phyloP scores from a whole-genome alignment of 2,329 filamentous ascomycete genomes.

The Cercospora nicotianae region DNA sequence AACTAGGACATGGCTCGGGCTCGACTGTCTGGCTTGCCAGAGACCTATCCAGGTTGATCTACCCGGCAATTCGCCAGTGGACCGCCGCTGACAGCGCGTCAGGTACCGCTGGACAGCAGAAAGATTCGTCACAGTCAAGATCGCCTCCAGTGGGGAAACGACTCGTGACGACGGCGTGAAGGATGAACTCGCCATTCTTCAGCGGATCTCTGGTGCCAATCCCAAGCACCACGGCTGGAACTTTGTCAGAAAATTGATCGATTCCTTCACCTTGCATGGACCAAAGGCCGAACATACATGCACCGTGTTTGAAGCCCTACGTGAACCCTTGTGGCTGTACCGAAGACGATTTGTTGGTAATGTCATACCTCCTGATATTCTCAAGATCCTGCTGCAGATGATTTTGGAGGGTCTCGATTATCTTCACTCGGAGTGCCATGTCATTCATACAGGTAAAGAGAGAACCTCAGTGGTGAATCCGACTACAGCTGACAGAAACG shows the following conservation, averaged over 20 bases:
- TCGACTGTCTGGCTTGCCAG: slow-evolving; percentile 47
- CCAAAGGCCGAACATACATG: slow-evolving; percentile 25
- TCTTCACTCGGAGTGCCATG: slow-evolving; percentile 29
- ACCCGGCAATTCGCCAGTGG: neutral
- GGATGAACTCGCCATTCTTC: neutral
- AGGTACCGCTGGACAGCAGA: neutral
- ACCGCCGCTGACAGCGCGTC: neutral
- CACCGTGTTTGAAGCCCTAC: slow-evolving; percentile 28
- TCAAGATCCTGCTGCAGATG: slow-evolving; percentile 21
- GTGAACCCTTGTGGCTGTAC: slow-evolving; percentile 22
- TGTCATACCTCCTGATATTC: slow-evolving; percentile 19
- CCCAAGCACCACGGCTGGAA: slow-evolving; percentile 1
- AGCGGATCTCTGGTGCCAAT: neutral
- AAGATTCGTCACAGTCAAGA: slow-evolving; percentile 1
- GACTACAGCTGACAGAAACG: neutral
- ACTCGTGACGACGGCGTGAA: neutral
- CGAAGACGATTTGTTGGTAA: slow-evolving; percentile 9
- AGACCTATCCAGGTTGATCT: slow-evolving; percentile 28
- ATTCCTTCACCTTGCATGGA: slow-evolving; percentile 17
- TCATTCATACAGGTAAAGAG: slow-evolving; percentile 29
- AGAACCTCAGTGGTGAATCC: neutral
- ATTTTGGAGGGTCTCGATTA: slow-evolving; percentile 30
- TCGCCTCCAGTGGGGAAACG: neutral
- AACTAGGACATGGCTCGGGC: slow-evolving; percentile 44
- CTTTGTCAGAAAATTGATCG: slow-evolving; percentile 10